Base-by-base conservation (phyloP, 2,329 filamentous ascomycete genomes). In the Stylonectria norvegica region DNA sequence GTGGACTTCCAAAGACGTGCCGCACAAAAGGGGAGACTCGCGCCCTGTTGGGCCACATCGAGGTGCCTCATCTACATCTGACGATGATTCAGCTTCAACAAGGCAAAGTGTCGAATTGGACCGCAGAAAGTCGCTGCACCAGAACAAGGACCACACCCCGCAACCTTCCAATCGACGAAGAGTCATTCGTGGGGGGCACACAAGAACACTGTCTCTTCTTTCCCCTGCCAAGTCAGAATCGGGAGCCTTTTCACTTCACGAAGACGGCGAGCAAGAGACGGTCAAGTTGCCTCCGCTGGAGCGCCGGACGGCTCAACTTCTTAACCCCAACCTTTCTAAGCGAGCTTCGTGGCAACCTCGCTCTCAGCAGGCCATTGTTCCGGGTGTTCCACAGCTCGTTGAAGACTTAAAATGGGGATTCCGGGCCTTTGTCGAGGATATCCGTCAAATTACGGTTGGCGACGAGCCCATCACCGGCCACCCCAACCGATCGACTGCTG, bases 381-480 rank as follows among this genome's bases (percentile, higher is more conserved):
- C 67, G 1, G 73, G 63, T 30, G 66, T 79, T 43, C 89, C 89
- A 60, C 87, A 93, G 63, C 83, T 95, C 64, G 86, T 90, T 12
- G 85, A 87, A 44, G 93, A 96, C 65, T 82, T 98, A 63, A 88
- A 84, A 61, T 81, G 93, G 36, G 91, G 93, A 2, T 69, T 98
- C 34, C 90, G 86, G 81, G 95, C 88, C 2, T 98, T 98, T 65
- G 81, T 95, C 44, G 93, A 97, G 62, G 93, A 98, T 60, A 81
- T 98, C 34, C 79, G 90, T 51, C 93, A 97, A 65, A 94, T 91
- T 11, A 95, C 93, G 0, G 89, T 98, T 5, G 93, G 93, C 17
- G 93, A 98, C 39, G 93, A 98, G 68, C 87, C 83, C 12, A 79
- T 89, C 48, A 81, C 73, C 45, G 83, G 80, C 11, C 60, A 61